Conservation (phyloP, 108 stramenopile genomes). For the Craspedostauros australis region DNA sequence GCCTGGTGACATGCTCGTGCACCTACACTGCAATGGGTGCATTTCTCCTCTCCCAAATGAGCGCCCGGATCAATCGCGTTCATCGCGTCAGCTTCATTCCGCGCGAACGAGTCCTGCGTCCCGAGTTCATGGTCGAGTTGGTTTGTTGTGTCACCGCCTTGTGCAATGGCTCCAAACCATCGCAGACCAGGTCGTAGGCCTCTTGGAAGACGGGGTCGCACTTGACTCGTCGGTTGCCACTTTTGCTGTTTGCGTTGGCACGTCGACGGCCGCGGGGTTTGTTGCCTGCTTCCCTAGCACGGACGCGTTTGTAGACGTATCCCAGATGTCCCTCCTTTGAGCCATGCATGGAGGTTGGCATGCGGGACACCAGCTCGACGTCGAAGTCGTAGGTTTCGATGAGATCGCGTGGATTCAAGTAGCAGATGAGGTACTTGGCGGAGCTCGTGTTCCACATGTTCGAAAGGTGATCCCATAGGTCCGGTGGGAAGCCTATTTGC, state of each 20-base stretch:
- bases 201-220: slow-evolving; percentile 64
- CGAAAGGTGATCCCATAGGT: slow-evolving; percentile 52
- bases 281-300: no score
- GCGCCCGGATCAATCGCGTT: no score
- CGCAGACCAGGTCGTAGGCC: slow-evolving; percentile 39
- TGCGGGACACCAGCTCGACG: slow-evolving; percentile 64
- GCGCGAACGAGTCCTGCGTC: slow-evolving; percentile 23
- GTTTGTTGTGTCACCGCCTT: slow-evolving; percentile 28
- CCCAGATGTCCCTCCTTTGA: slow-evolving; percentile 74
- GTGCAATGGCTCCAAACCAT: slow-evolving; percentile 29
- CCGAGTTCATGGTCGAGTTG: slow-evolving; percentile 27
- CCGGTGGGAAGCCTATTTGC: slow-evolving; percentile 58
- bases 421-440: slow-evolving; percentile 71
- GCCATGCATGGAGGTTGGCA: slow-evolving; percentile 84
- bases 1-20: no score
- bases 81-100: no score
- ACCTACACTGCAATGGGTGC: no score
- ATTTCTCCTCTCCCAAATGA: no score
- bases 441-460: slow-evolving; percentile 66
- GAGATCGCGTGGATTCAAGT: slow-evolving; percentile 62
- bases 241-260: background rate
- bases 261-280: no score
- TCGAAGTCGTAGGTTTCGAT: slow-evolving; percentile 70
- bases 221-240: slow-evolving; percentile 12
- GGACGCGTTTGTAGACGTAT: slow-evolving; percentile 77